Evolutionary conservation across 805 yeast genomes (phyloP).

Genomic region (Ogataea methanolica): DNA sequence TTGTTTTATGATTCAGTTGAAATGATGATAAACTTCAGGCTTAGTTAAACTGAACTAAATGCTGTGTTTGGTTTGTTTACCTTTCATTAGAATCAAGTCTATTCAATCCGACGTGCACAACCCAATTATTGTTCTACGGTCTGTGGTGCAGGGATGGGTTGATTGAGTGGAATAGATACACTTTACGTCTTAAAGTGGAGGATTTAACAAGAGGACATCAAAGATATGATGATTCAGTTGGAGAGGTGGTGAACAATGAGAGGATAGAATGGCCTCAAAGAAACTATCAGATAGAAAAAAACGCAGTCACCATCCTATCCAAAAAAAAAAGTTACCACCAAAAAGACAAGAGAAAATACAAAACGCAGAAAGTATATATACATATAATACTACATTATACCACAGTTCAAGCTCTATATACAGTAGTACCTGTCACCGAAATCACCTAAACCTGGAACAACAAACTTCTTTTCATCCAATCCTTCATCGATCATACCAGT

Average conservation of each 20-base stretch:
- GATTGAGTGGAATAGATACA: too few species aligned
- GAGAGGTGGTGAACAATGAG: neutral
- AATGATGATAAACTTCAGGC: too few species aligned
- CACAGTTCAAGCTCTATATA: slow-evolving; percentile 37
- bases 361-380: neutral
- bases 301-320: neutral
- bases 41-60: too few species aligned
- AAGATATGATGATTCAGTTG: neutral
- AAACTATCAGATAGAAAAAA: slow-evolving; percentile 1
- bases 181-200: too few species aligned
- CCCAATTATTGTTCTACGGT: too few species aligned
- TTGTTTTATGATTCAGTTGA: too few species aligned
- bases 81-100: too few species aligned
- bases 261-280: neutral
- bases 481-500: slow-evolving; percentile 92
- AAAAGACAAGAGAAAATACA: slow-evolving; percentile 2
- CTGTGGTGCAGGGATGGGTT: too few species aligned
- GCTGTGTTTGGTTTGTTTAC: too few species aligned
- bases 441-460: slow-evolving; percentile 95
- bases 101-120: too few species aligned
- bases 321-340: neutral
- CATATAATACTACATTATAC: neutral
- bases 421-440: slow-evolving; percentile 98
- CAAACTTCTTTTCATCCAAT: slow-evolving; percentile 77
- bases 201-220: neutral